Conservation (phyloP, 2,329 filamentous ascomycete species). For the Fusarium mexicanum region DNA sequence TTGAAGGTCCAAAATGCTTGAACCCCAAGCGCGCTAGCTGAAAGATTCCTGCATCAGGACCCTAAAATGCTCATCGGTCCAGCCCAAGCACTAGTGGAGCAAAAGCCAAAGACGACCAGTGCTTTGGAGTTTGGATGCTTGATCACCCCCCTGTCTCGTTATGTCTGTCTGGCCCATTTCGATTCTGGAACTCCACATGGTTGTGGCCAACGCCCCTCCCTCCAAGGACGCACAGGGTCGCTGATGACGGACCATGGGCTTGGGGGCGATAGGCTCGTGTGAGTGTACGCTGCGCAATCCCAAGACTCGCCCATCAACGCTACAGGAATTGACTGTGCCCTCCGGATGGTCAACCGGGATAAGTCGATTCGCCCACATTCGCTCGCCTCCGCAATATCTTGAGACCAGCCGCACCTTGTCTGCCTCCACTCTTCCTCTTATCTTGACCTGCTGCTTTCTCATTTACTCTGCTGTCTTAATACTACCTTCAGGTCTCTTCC, state of each 20-base stretch:
- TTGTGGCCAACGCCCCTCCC: slow-evolving; percentile 35
- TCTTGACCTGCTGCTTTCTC: slow-evolving; percentile 32
- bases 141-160: slow-evolving; percentile 8
- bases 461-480: slow-evolving; percentile 20
- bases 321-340: slow-evolving; percentile 30
- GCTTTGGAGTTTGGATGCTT: slow-evolving; percentile 25
- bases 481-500: slow-evolving; percentile 20
- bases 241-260: slow-evolving; percentile 31
- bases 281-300: slow-evolving; percentile 22
- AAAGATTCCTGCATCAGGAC: slow-evolving; percentile 22
- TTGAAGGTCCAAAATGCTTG: neutral
- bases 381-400: slow-evolving; percentile 46
- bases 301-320: slow-evolving; percentile 29
- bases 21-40: slow-evolving; percentile 32
- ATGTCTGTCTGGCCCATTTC: slow-evolving; percentile 30
- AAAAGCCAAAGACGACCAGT: slow-evolving; percentile 12
- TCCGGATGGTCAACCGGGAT: slow-evolving; percentile 33
- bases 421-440: slow-evolving; percentile 39
- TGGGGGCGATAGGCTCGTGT: slow-evolving; percentile 34
- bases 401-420: slow-evolving; percentile 42
- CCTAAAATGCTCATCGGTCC: slow-evolving; percentile 26
- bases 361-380: slow-evolving; percentile 40
- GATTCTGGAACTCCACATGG: slow-evolving; percentile 33
- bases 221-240: slow-evolving; percentile 33
- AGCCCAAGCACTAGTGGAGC: slow-evolving; percentile 30